A percentile compares a stretch with the other conserved stretches of the same genome.
Conservation (phyloP, 2,329 filamentous ascomycete species). For the Fusarium subtropicale region DNA sequence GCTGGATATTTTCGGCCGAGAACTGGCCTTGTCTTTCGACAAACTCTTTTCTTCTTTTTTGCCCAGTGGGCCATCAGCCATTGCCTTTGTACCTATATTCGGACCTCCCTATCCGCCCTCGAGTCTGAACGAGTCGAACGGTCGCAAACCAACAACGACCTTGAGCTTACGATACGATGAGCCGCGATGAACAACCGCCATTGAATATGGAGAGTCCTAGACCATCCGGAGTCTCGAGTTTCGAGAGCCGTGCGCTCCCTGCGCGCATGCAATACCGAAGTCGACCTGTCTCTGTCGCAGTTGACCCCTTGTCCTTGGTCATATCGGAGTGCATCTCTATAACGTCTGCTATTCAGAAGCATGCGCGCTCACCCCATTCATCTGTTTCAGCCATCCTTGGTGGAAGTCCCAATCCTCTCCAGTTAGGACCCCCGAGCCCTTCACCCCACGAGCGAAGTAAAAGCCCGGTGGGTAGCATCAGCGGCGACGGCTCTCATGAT, state of each 20-base stretch:
- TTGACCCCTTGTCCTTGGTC: conserved; percentile 91
- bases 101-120: background rate
- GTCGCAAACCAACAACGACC: conserved; percentile 30
- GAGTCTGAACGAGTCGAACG: conserved; percentile 18
- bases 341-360: conserved; percentile 97
- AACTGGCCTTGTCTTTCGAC: conserved; percentile 29
- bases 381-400: conserved; percentile 96
- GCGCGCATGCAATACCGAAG: conserved; percentile 69
- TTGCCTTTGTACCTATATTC: conserved; percentile 12
- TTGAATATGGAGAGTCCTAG: conserved; percentile 46
- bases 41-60: conserved; percentile 8
- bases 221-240: conserved; percentile 34
- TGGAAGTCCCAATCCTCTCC: conserved; percentile 71
- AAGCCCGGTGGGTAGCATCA: conserved; percentile 51
- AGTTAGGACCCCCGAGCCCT: conserved; percentile 62
- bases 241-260: conserved; percentile 46
- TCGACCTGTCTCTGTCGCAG: conserved; percentile 79
- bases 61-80: conserved; percentile 6
- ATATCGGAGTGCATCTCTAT: conserved; percentile 99
- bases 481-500: conserved; percentile 62
- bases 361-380: conserved; percentile 94
- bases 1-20: conserved; percentile 16
- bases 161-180: conserved; percentile 48
- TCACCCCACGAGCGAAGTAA: conserved; percentile 57
- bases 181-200: conserved; percentile 47